Conservation (phyloP, 2,329 filamentous ascomycete species). For the Pseudogymnoascus sp. region DNA sequence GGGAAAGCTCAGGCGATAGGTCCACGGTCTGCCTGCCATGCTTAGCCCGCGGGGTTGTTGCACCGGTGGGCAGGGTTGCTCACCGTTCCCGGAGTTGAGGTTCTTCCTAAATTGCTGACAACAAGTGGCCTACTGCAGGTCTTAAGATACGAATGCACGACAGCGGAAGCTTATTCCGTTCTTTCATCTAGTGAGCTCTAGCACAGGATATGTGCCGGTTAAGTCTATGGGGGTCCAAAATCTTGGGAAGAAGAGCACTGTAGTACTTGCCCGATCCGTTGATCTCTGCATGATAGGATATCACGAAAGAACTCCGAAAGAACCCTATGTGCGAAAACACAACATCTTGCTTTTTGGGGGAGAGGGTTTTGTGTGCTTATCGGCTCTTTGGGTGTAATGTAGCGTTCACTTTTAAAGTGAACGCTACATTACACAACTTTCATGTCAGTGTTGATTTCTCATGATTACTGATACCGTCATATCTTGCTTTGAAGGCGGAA, state of each 20-base stretch:
- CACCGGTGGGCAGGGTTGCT: background rate
- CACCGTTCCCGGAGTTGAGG: background rate
- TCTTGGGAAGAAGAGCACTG: background rate
- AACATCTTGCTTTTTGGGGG: background rate
- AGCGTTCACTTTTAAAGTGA: no score
- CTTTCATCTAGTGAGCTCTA: background rate
- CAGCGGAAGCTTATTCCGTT: background rate
- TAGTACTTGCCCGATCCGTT: background rate
- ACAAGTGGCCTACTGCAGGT: background rate
- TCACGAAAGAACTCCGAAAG: background rate
- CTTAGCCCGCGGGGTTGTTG: background rate
- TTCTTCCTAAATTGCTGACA: background rate
- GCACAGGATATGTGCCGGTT: background rate
- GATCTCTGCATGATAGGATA: background rate
- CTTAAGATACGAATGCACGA: background rate
- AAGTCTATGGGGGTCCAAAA: background rate
- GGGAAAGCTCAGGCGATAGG: background rate
- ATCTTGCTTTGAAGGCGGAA: background rate
- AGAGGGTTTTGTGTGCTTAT: background rate
- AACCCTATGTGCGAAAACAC: background rate
- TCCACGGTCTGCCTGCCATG: background rate
- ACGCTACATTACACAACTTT: background rate
- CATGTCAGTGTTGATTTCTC: background rate
- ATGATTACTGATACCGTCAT: background rate
- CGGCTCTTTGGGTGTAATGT: background rate